Evolutionary conservation across 2,329 filamentous ascomycete species (phyloP).

Genomic region (Aspergillus tubingensis): DNA sequence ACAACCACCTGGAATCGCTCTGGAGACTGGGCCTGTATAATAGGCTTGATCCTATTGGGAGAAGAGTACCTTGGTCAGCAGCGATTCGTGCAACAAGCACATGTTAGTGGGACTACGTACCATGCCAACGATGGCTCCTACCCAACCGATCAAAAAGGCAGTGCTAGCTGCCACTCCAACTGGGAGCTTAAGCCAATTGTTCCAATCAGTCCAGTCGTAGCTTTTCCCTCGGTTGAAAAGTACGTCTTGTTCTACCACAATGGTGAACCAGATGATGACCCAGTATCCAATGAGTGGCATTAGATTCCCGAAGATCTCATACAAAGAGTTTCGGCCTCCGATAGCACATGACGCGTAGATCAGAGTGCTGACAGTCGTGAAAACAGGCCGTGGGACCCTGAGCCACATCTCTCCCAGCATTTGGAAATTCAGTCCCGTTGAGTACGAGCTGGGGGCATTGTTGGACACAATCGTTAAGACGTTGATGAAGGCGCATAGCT

Average conservation of each 20-base stretch:
- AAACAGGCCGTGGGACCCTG: conserved; percentile 46
- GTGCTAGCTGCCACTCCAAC: conserved; percentile 43
- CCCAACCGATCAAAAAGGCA: conserved; percentile 44
- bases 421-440: conserved; percentile 49
- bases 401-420: conserved; percentile 42
- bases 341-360: conserved; percentile 48
- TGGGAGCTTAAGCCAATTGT: conserved; percentile 40
- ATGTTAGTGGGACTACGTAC: conserved; percentile 21
- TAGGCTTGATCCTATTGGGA: conserved; percentile 38
- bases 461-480: conserved; percentile 47
- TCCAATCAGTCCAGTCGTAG: conserved; percentile 48
- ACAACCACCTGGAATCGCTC: conserved; percentile 32
- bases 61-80: background rate
- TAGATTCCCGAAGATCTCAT: conserved; percentile 49
- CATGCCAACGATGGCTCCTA: conserved; percentile 45
- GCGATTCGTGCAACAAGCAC: background rate
- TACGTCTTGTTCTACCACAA: conserved; percentile 46
- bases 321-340: conserved; percentile 47
- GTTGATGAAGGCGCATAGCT: conserved; percentile 47
- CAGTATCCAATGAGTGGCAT: conserved; percentile 52
- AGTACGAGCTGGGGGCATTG: conserved; percentile 49
- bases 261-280: conserved; percentile 46
- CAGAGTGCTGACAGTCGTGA: conserved; percentile 43
- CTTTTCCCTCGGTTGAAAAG: conserved; percentile 42
- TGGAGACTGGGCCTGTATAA: conserved; percentile 41